Evolutionary conservation across 2,329 filamentous ascomycete genomes (phyloP), one percentile per base, ranked within the genome.

Genomic region (Arachnopeziza araneosa): DNA sequence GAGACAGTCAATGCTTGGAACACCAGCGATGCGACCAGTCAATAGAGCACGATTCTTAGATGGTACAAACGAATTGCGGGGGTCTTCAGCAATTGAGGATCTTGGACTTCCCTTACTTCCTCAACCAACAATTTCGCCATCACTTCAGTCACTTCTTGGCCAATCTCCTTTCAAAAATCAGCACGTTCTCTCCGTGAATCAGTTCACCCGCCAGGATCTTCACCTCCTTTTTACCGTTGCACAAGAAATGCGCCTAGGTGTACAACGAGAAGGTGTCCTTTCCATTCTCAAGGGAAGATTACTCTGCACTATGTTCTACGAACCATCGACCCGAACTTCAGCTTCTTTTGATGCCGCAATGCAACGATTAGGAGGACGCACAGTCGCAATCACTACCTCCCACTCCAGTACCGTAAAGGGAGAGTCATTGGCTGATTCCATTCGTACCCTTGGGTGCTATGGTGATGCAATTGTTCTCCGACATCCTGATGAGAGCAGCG

Each of bases 341-440:
- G 86, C 90, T 48, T 99, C 95, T 2, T 99, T 99, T 70, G 95
- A 99, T 72, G 90, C 93, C 59, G 95, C 95, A 50, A 99, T 99
- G 95, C 96, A 99, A 80, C 89, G 96, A 56, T 87, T 99, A 5
- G 95, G 95, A 67, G 95, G 95, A 54, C 85, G 91, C 54, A 93
- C 89, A 2, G 83, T 99, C 57, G 82, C 87, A 56, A 87, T 98
- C 71, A 81, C 91, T 50, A 96, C 93, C 2, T 83, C 87, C 6
- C 85, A 90, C 68, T 97, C 93, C 1, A 96, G 91, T 17, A 93
- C 93, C 3, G 84, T 93, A 75, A 99, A 99, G 83, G 95, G 95
- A 50, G 95, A 99, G 79, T 87, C 88, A 3, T 84, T 99, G 21
- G 91, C 95, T 72, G 95, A 99, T 73, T 96, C 92, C 17, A 85